phyloP scores from a whole-genome alignment of 768 basidiomycete species.

The Mycena metata region DNA sequence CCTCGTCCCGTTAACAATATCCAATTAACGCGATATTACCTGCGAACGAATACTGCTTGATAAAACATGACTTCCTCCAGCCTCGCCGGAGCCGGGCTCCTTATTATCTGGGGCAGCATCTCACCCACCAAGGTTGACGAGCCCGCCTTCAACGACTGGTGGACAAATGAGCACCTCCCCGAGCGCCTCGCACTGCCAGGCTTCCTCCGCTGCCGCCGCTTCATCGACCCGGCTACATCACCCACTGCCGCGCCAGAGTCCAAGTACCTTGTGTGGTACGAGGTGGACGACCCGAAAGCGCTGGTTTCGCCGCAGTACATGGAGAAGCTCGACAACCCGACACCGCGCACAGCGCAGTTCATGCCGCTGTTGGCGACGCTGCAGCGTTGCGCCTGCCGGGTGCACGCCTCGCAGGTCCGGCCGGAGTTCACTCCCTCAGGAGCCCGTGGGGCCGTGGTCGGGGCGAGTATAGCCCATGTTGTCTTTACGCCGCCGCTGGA shows the following conservation, averaged over 20 bases:
- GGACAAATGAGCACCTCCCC: constrained; percentile 30
- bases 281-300: constrained; percentile 26
- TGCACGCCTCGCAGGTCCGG: constrained; percentile 28
- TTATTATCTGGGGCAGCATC: constrained; percentile 30
- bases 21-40: constrained; percentile 23
- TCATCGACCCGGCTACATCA: constrained; percentile 18
- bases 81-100: constrained; percentile 25
- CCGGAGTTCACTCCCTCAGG: constrained; percentile 22
- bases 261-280: constrained; percentile 30
- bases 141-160: constrained; percentile 27
- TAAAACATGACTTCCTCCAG: constrained; percentile 28
- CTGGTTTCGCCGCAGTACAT: constrained; percentile 28
- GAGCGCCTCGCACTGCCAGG: constrained; percentile 29
- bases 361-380: constrained; percentile 25
- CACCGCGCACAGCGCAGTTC: constrained; percentile 27
- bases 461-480: constrained; percentile 25
- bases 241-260: constrained; percentile 17
- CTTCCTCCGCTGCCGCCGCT: constrained; percentile 32
- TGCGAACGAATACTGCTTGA: constrained; percentile 19
- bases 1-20: constrained; percentile 26
- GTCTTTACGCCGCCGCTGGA: constrained; percentile 30
- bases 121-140: constrained; percentile 27
- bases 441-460: constrained; percentile 17
- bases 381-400: constrained; percentile 30
- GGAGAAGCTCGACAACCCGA: constrained; percentile 30